phyloP scores from a whole-genome alignment of 1,284 basidiomycete species.

The Vanrija pseudolonga region DNA sequence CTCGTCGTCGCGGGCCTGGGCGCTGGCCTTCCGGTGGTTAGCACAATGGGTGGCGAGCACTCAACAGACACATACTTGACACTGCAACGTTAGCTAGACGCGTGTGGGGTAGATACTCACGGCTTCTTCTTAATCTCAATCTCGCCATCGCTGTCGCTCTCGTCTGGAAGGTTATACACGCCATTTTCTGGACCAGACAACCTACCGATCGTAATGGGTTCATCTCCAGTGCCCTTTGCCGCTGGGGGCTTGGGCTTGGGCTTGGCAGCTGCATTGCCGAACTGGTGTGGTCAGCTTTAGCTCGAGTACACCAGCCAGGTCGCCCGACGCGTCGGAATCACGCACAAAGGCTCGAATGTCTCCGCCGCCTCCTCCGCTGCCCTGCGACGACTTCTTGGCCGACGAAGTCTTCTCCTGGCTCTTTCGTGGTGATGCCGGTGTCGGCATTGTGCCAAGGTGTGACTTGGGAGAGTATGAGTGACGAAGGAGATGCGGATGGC shows the following conservation, averaged over 20 bases:
- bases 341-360: slow-evolving; percentile 33
- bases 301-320: too few relatives aligned
- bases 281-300: slow-evolving; percentile 2
- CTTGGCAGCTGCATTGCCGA: slow-evolving; percentile 22
- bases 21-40: not conserved
- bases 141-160: slow-evolving; percentile 45
- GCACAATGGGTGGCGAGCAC: too few relatives aligned
- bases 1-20: slow-evolving; percentile 23
- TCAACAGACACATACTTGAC: not conserved
- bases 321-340: not conserved
- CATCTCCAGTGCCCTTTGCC: not conserved
- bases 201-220: slow-evolving; percentile 11
- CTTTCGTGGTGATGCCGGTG: slow-evolving; percentile 11
- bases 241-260: not conserved
- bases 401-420: slow-evolving; percentile 11
- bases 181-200: not conserved
- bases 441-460: slow-evolving; percentile 7
- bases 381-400: slow-evolving; percentile 4
- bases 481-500: not conserved
- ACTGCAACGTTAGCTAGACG: not conserved
- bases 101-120: slow-evolving; percentile 5
- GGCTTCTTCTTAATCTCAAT: slow-evolving; percentile 19
- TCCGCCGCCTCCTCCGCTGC: slow-evolving; percentile 7
- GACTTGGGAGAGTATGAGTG: not conserved
- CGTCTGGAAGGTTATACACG: slow-evolving; percentile 19